Evolutionary conservation across 2,329 filamentous ascomycete species (phyloP).

Genomic region (Epichloe coenophiala): DNA sequence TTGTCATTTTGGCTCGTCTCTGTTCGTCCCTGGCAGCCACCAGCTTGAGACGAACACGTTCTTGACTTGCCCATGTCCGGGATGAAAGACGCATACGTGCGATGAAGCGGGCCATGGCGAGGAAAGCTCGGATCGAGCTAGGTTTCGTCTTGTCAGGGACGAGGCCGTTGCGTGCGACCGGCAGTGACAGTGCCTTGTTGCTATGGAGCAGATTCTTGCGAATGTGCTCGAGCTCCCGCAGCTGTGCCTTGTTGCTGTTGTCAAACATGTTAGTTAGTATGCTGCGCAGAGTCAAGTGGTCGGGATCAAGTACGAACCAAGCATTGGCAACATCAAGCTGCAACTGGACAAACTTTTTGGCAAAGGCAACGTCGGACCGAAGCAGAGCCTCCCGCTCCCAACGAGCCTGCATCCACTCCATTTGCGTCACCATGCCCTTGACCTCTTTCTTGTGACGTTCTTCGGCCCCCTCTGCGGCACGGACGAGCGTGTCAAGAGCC

Average conservation of each 20-base stretch:
- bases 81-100: slow-evolving; percentile 36
- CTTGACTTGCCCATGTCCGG: slow-evolving; percentile 36
- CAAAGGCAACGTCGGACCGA: slow-evolving; percentile 67
- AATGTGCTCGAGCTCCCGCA: slow-evolving; percentile 74
- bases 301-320: slow-evolving; percentile 52
- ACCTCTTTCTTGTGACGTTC: slow-evolving; percentile 62
- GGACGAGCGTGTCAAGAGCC: slow-evolving; percentile 45
- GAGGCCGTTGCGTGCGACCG: slow-evolving; percentile 11
- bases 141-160: slow-evolving; percentile 7
- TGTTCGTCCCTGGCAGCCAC: slow-evolving; percentile 34
- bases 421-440: slow-evolving; percentile 73
- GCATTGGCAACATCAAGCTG: slow-evolving; percentile 74
- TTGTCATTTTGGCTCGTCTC: slow-evolving; percentile 30
- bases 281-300: neutral
- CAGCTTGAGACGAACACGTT: slow-evolving; percentile 34
- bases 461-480: slow-evolving; percentile 47
- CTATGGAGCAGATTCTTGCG: slow-evolving; percentile 31
- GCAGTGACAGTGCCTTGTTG: slow-evolving; percentile 21
- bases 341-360: slow-evolving; percentile 71
- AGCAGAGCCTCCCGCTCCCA: slow-evolving; percentile 71
- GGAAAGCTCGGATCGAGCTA: slow-evolving; percentile 29
- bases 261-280: neutral
- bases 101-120: slow-evolving; percentile 37
- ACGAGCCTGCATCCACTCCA: slow-evolving; percentile 76
- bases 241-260: slow-evolving; percentile 77